A percentile compares a stretch with the other conserved stretches of the same genome.
Evolutionary conservation across 2,329 filamentous ascomycete genomes (phyloP).

Genomic region (Pseudogymnoascus verrucosus): DNA sequence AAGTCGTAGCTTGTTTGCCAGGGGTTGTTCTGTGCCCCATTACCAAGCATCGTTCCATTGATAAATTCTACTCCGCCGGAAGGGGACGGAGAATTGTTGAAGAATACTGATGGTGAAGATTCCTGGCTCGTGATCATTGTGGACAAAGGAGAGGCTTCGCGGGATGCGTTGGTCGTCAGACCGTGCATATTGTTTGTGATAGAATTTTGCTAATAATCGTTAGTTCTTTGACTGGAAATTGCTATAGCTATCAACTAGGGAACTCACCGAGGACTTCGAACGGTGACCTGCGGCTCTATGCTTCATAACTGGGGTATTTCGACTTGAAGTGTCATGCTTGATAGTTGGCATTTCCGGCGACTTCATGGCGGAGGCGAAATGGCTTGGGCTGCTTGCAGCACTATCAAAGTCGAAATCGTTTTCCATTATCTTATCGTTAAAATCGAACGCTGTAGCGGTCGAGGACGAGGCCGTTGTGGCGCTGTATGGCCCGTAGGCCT

Average conservation of each 20-base stretch:
- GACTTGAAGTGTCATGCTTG: conserved; percentile 29
- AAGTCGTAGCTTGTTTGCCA: conserved; percentile 31
- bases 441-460: conserved; percentile 28
- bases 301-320: conserved; percentile 21
- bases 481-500: conserved; percentile 30
- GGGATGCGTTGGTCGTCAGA: conserved; percentile 37
- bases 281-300: conserved; percentile 26
- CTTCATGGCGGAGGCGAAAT: conserved; percentile 29
- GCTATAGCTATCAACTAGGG: background rate
- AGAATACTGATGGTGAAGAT: conserved; percentile 42
- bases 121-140: conserved; percentile 44
- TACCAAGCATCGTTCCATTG: conserved; percentile 24
- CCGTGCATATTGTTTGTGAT: conserved; percentile 44
- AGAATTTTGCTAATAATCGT: conserved; percentile 40
- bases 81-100: conserved; percentile 42
- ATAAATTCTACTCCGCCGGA: conserved; percentile 34
- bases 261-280: conserved; percentile 38
- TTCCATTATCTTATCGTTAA: conserved; percentile 40
- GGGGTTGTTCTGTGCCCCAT: conserved; percentile 17
- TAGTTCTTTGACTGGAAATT: conserved; percentile 21
- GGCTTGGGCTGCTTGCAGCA: conserved; percentile 48
- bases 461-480: conserved; percentile 31
- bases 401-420: conserved; percentile 50
- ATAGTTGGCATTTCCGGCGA: conserved; percentile 36
- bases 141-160: conserved; percentile 48